Percentiles rank a stretch among this genome's conserved stretches.
Conservation (phyloP, 345 rosid species). For the Cardamine chenopodiifolia region DNA sequence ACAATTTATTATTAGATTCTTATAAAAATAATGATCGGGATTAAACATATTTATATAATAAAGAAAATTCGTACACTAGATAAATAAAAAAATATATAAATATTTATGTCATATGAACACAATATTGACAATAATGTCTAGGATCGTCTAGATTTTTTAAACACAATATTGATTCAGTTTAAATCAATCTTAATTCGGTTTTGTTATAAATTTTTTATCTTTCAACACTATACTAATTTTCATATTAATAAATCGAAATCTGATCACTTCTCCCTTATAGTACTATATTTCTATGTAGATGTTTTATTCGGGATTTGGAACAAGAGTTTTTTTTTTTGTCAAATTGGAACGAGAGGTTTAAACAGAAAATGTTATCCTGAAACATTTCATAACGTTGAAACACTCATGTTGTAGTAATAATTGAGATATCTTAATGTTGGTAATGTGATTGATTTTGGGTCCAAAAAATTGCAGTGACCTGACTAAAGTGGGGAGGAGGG, state of each 20-base stretch:
- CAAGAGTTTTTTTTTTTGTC: slow-evolving; percentile 5
- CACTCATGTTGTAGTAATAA: slow-evolving; percentile 30
- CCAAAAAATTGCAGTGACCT: slow-evolving; percentile 37
- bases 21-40: no score
- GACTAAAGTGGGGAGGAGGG: slow-evolving; percentile 36
- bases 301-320: slow-evolving; percentile 8
- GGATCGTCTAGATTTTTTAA: no score
- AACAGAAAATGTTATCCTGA: slow-evolving; percentile 15
- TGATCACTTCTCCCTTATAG: neutral
- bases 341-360: slow-evolving; percentile 10
- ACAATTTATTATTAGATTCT: no score
- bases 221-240: neutral
- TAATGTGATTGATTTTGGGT: slow-evolving; percentile 26
- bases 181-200: no score
- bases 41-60: no score
- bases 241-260: neutral
- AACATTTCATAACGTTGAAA: slow-evolving; percentile 27
- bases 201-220: no score
- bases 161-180: no score
- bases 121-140: no score
- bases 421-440: slow-evolving; percentile 19
- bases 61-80: no score
- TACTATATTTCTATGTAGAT: no score
- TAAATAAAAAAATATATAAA: no score
- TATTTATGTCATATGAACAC: no score